Conservation (phyloP, 2,329 filamentous ascomycete species). For the Cercospora sp. region DNA sequence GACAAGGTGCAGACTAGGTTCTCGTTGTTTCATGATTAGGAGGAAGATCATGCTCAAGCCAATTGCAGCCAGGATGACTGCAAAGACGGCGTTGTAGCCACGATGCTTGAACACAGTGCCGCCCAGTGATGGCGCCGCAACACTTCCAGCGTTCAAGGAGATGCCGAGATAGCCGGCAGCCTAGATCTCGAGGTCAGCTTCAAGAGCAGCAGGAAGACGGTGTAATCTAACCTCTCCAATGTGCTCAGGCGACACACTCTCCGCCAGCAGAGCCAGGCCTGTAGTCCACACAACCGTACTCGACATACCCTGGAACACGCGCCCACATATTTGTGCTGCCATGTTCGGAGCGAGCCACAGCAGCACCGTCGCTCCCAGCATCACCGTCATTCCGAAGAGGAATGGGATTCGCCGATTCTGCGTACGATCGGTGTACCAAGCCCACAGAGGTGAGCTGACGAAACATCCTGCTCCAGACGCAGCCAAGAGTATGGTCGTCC, state of each 20-base stretch:
- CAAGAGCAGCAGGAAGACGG: neutral
- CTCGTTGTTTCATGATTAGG: constrained; percentile 23
- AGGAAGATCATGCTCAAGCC: constrained; percentile 22
- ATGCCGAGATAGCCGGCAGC: constrained; percentile 65
- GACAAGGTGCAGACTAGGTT: neutral
- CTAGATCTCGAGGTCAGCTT: neutral
- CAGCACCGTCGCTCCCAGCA: constrained; percentile 62
- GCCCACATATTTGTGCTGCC: constrained; percentile 59
- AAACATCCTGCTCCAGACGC: constrained; percentile 67
- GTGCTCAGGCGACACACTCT: constrained; percentile 61
- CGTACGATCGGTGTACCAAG: constrained; percentile 60
- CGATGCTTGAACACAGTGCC: constrained; percentile 63
- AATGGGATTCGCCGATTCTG: constrained; percentile 62
- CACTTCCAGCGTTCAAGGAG: constrained; percentile 60
- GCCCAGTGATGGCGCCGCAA: constrained; percentile 65
- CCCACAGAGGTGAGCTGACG: constrained; percentile 47
- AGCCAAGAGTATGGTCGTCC: constrained; percentile 67
- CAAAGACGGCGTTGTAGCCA: constrained; percentile 27
- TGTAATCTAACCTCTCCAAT: constrained; percentile 48
- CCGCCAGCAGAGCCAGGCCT: constrained; percentile 66
- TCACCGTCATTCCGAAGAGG: constrained; percentile 60
- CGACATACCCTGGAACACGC: constrained; percentile 66
- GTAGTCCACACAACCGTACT: constrained; percentile 71
- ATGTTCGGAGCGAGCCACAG: constrained; percentile 63
- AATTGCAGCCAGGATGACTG: constrained; percentile 20